phyloP scores from a whole-genome alignment of 2,329 filamentous ascomycete species.

The Pseudocercospora pini-densiflorae region DNA sequence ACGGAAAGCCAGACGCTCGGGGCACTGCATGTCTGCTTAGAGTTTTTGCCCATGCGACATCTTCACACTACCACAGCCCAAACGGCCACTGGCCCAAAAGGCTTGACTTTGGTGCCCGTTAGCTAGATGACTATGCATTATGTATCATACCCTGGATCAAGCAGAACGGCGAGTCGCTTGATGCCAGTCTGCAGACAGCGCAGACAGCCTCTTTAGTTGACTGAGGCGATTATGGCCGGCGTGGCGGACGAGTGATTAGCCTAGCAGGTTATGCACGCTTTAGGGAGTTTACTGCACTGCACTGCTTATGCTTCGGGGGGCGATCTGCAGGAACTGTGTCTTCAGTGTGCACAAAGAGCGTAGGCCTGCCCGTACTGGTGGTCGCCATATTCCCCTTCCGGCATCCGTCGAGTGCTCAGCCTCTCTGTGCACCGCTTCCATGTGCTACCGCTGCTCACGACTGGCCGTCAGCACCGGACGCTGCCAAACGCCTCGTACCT shows the following conservation, averaged over 20 bases:
- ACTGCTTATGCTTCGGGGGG: slow-evolving; percentile 10
- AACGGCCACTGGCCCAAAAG: slow-evolving; percentile 10
- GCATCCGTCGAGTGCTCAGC: slow-evolving; percentile 4
- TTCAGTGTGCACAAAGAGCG: background rate
- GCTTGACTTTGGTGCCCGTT: slow-evolving; percentile 1
- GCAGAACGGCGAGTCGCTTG: background rate
- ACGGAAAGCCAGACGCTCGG: slow-evolving; percentile 19
- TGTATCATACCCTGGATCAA: background rate
- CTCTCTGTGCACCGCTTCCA: background rate
- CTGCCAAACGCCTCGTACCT: background rate
- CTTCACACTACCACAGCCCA: slow-evolving; percentile 19
- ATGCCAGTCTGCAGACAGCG: slow-evolving; percentile 1
- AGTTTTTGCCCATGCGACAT: slow-evolving; percentile 25
- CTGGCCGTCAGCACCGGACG: slow-evolving; percentile 1
- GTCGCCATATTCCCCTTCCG: slow-evolving; percentile 5
- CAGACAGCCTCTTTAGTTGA: background rate
- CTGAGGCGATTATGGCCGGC: slow-evolving; percentile 1
- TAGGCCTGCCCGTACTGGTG: background rate
- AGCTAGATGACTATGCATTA: background rate
- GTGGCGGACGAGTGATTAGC: background rate
- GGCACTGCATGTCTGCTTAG: slow-evolving; percentile 19
- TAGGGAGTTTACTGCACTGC: background rate
- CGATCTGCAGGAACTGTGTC: slow-evolving; percentile 23
- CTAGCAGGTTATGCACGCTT: slow-evolving; percentile 8
- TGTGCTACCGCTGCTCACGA: slow-evolving; percentile 7